phyloP scores from a whole-genome alignment of 192 early-diverging fungal species.

The Dissophora globulifera region DNA sequence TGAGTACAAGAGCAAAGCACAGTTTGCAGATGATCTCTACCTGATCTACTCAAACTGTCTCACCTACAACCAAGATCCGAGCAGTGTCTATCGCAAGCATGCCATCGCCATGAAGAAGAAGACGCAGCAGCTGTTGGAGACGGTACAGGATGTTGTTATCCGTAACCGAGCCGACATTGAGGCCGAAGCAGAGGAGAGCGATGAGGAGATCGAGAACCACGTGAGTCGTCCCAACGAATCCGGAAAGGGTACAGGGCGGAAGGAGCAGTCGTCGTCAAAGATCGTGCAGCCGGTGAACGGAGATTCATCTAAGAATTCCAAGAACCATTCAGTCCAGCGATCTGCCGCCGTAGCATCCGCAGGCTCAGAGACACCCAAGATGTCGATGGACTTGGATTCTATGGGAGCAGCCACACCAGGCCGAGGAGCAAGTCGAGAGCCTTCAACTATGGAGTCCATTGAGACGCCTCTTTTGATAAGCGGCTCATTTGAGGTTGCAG shows the following conservation, averaged over 20 bases:
- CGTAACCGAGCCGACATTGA: constrained; percentile 67
- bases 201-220: constrained; percentile 56
- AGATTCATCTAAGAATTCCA: constrained; percentile 15
- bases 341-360: neutral
- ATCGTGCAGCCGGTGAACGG: constrained; percentile 14
- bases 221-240: constrained; percentile 50
- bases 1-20: constrained; percentile 86
- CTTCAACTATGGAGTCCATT: constrained; percentile 32
- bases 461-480: constrained; percentile 12
- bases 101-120: constrained; percentile 84
- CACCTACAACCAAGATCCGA: constrained; percentile 87
- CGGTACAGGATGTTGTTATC: constrained; percentile 87
- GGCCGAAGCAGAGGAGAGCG: constrained; percentile 68
- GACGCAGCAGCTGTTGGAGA: constrained; percentile 76
- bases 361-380: constrained; percentile 46
- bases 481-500: constrained; percentile 13
- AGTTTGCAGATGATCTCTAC: constrained; percentile 88
- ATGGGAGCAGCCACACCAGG: constrained; percentile 29
- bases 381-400: constrained; percentile 35
- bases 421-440: constrained; percentile 29
- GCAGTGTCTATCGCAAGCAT: constrained; percentile 83
- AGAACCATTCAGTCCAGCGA: constrained; percentile 1
- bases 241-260: constrained; percentile 48
- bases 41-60: constrained; percentile 95
- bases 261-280: constrained; percentile 29